Conservation (phyloP, 2,329 filamentous ascomycete species). For the Sporothrix pallida region DNA sequence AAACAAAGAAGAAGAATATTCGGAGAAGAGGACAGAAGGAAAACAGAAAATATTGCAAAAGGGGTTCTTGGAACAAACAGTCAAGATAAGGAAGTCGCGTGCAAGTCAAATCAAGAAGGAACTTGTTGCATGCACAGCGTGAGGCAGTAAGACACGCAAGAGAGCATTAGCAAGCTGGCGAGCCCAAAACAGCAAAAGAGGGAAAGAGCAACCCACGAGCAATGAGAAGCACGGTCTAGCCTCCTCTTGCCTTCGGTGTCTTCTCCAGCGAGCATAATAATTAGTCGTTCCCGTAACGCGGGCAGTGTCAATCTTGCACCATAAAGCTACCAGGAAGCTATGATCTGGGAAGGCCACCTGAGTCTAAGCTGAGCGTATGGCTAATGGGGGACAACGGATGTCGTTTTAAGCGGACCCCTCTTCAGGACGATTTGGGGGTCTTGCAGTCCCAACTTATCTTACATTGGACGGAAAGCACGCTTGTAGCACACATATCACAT, state of each 20-base stretch:
- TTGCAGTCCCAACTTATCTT: background rate
- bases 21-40: background rate
- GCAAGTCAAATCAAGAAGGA: background rate
- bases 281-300: background rate
- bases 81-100: background rate
- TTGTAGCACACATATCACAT: background rate
- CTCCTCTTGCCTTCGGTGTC: background rate
- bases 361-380: too few relatives aligned
- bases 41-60: background rate
- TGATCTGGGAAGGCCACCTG: background rate
- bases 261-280: background rate
- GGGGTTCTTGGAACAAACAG: background rate
- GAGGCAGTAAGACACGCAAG: background rate
- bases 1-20: background rate
- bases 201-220: background rate
- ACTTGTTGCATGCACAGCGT: background rate
- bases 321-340: background rate
- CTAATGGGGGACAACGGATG: background rate
- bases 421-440: background rate
- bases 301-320: background rate
- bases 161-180: background rate
- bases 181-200: background rate
- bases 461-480: constrained; percentile 1
- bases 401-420: constrained; percentile 10
- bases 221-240: background rate